Conservation (phyloP, 2,329 filamentous ascomycete species). For the Periconia sp. region DNA sequence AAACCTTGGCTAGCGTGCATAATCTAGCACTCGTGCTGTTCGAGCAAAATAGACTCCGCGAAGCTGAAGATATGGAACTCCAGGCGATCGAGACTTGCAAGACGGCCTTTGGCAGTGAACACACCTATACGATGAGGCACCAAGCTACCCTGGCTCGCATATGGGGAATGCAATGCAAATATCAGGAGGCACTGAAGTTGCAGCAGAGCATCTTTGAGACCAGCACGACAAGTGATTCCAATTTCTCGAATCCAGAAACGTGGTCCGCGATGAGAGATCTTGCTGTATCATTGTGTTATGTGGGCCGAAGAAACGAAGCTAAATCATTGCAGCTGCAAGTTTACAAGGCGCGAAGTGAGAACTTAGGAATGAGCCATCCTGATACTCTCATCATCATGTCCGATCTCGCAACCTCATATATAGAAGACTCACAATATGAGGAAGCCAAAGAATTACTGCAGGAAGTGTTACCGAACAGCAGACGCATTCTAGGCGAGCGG, state of each 20-base stretch:
- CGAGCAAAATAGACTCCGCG: slow-evolving; percentile 6
- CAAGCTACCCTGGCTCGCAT: slow-evolving; percentile 7
- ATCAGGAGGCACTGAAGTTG: slow-evolving; percentile 6
- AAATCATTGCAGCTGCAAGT: slow-evolving; percentile 4
- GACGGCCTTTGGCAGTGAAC: slow-evolving; percentile 1
- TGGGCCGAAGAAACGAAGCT: slow-evolving; percentile 3
- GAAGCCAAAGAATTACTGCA: slow-evolving; percentile 7
- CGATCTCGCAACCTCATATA: slow-evolving; percentile 9
- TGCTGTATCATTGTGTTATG: slow-evolving; percentile 5
- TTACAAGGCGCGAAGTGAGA: slow-evolving; percentile 1
- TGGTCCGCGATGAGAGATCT: slow-evolving; percentile 12
- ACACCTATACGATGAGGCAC: not conserved
- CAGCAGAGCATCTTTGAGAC: slow-evolving; percentile 6
- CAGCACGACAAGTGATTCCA: slow-evolving; percentile 1
- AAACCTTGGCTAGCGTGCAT: slow-evolving; percentile 4
- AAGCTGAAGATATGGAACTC: slow-evolving; percentile 6
- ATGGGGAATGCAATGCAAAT: slow-evolving; percentile 6
- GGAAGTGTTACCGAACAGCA: slow-evolving; percentile 3
- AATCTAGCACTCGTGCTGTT: slow-evolving; percentile 8
- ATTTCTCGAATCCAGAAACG: slow-evolving; percentile 2
- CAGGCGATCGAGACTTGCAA: slow-evolving; percentile 7
- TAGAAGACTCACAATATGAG: slow-evolving; percentile 2
- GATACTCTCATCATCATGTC: slow-evolving; percentile 10
- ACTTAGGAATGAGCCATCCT: slow-evolving; percentile 6
- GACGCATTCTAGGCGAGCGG: slow-evolving; percentile 6